phyloP scores from a whole-genome alignment of 345 rosid genomes.

The Gossypium rotundifolium region DNA sequence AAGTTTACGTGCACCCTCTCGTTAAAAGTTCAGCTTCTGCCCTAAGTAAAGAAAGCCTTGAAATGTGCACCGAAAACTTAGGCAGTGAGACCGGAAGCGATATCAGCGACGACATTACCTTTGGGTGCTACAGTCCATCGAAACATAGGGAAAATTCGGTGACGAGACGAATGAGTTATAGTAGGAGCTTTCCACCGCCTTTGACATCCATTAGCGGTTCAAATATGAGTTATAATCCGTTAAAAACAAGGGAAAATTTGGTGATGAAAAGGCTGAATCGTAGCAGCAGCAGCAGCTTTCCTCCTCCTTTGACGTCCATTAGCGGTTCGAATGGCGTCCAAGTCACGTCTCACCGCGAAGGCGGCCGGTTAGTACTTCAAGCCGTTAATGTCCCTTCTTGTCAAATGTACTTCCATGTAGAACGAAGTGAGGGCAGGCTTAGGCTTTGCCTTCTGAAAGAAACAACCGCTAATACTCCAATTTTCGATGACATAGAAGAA shows the following conservation, averaged over 20 bases:
- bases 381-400: constrained; percentile 40
- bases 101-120: constrained; percentile 22
- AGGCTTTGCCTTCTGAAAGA: constrained; percentile 33
- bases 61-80: constrained; percentile 84
- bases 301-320: constrained; percentile 72
- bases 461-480: not conserved
- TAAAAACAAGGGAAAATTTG: not conserved
- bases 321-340: constrained; percentile 41
- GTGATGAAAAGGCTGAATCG: not conserved
- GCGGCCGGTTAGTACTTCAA: constrained; percentile 62
- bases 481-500: not conserved
- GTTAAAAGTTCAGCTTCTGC: constrained; percentile 36
- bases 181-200: not conserved
- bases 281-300: constrained; percentile 31
- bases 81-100: constrained; percentile 78
- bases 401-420: constrained; percentile 40
- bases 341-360: constrained; percentile 50
- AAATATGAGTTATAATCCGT: not conserved
- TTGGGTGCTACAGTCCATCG: not conserved
- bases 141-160: not conserved
- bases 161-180: not conserved
- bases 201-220: not conserved
- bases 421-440: constrained; percentile 69
- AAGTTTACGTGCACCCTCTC: constrained; percentile 50
- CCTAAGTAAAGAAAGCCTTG: constrained; percentile 61